Base-by-base conservation (phyloP, 129 eudicot genomes). In the Deinandra increscens region DNA sequence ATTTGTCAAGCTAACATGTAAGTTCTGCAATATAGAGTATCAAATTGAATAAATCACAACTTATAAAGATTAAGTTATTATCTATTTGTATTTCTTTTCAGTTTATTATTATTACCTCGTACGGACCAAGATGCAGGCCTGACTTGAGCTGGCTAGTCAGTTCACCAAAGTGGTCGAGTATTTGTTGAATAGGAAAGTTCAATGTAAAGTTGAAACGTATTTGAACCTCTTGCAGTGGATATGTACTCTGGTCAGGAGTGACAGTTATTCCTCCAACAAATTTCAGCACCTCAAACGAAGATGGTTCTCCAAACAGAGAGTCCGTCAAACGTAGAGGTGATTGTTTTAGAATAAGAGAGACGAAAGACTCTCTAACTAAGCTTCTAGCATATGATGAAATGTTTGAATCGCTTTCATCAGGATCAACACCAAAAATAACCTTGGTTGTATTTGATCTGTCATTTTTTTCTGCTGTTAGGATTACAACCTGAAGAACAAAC, bases 241-340 rank as follows among this genome's bases (percentile, higher is more conserved):
- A 94, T 45, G 84, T 94, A 41, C 68, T 85, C 74, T 94, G 97
- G 31, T 76, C 84, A 49, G 99, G 99, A 64, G 71, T 85, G 22
- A 83, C 82, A 17, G 96, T 87, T 44, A 94, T 89, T 65, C 99
- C 97, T 64, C 99, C 99, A 23, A 61, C 78, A 82, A 94, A 90
- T 75, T 90, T 94, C 75, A 94, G 78, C 70, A 94, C 96, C 51
- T 94, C 96, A 72, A 94, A 94, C 29, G 91, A 80, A 60, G 78
- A 83, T 48, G 99, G 89, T 10, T 89, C 73, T 48, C 99, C 99
- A 20, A 94, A 93, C 71, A 90, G 84, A 63, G 90, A 80, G 74
- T 81, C 65, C 0, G 88, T 90, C 88, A 94, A 71, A 56, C 73
- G 71, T 20, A 94, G 81, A 66, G 76, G 48, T 23, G 81, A 22